Percentiles rank a stretch among this genome's conserved stretches.
These are phyloP conservation scores for Eimeria maxima DNA, from an alignment of 169 alveolate genomes.

Conservation along the genomic window DNA sequence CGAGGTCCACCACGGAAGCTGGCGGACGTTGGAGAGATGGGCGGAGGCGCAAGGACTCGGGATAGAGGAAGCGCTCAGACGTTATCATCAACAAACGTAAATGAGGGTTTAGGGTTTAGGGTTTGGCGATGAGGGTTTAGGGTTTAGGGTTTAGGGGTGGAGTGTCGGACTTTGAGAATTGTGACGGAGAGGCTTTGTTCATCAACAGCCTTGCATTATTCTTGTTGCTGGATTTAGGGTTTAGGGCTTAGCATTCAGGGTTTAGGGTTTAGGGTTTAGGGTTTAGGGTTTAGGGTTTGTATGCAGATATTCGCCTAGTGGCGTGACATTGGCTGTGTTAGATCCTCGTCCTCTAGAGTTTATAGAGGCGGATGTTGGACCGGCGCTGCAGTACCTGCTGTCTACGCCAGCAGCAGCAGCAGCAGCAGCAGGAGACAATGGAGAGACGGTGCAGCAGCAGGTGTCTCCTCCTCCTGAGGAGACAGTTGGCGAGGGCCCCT, in stretches of 20 bases:
- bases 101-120: slow-evolving; percentile 36
- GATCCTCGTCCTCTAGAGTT: not conserved
- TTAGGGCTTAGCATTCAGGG: not conserved
- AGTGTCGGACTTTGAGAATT: too few species aligned
- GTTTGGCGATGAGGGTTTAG: not conserved
- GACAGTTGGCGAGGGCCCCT: not conserved
- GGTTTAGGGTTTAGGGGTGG: too few species aligned
- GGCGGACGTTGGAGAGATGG: too few species aligned
- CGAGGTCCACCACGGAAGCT: slow-evolving; percentile 17
- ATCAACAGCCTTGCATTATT: too few species aligned
- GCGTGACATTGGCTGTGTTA: not conserved
- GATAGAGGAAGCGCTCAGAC: not conserved
- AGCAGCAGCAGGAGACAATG: too few species aligned
- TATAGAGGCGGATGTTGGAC: not conserved
- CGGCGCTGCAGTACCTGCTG: not conserved
- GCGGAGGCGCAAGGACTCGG: not conserved
- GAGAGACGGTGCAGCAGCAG: too few species aligned
- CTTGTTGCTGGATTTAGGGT: too few species aligned
- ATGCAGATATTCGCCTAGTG: not conserved
- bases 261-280: slow-evolving; percentile 33
- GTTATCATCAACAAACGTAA: not conserved
- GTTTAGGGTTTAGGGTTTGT: not conserved
- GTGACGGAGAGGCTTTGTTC: too few species aligned
- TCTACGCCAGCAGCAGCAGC: too few species aligned
- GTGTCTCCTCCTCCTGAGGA: not conserved